These are phyloP conservation scores for Corylus avellana DNA, from an alignment of 306 rosid genomes.

Conservation along the genomic window DNA sequence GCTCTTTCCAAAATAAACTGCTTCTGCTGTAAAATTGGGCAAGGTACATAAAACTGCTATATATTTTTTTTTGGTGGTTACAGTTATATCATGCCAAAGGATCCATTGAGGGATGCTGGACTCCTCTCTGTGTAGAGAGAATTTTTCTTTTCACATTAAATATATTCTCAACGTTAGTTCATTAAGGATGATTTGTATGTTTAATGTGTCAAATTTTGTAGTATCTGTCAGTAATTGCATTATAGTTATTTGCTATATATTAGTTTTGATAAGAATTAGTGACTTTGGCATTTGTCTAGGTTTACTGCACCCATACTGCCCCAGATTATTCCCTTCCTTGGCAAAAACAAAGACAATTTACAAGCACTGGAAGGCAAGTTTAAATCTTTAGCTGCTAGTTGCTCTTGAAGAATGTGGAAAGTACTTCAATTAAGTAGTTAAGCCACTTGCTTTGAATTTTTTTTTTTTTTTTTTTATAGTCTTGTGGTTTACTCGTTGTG, in stretches of 20 bases:
- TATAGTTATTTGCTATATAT: conserved; percentile 15
- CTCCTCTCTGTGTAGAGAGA: background rate
- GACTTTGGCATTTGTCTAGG: conserved; percentile 45
- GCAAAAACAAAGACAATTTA: conserved; percentile 95
- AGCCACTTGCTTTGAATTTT: background rate
- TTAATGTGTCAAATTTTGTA: background rate
- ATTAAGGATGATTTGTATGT: conserved; percentile 7
- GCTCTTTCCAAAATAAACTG: background rate
- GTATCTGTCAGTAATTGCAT: conserved; percentile 5
- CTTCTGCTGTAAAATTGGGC: background rate
- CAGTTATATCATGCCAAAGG: background rate
- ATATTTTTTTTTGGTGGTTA: background rate
- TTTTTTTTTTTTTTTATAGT: background rate
- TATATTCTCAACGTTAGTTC: background rate
- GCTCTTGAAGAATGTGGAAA: conserved; percentile 8
- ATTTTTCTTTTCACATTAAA: background rate
- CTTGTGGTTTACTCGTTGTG: background rate
- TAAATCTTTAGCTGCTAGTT: conserved; percentile 25
- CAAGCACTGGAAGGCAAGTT: conserved; percentile 96
- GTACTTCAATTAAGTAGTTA: background rate
- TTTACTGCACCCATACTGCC: conserved; percentile 93
- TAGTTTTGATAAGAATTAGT: conserved; percentile 3
- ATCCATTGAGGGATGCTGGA: background rate
- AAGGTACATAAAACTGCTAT: background rate
- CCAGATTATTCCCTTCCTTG: conserved; percentile 99